These are phyloP conservation scores for Lophium mytilinum DNA, from an alignment of 495 filamentous ascomycete genomes.

Conservation along the genomic window DNA sequence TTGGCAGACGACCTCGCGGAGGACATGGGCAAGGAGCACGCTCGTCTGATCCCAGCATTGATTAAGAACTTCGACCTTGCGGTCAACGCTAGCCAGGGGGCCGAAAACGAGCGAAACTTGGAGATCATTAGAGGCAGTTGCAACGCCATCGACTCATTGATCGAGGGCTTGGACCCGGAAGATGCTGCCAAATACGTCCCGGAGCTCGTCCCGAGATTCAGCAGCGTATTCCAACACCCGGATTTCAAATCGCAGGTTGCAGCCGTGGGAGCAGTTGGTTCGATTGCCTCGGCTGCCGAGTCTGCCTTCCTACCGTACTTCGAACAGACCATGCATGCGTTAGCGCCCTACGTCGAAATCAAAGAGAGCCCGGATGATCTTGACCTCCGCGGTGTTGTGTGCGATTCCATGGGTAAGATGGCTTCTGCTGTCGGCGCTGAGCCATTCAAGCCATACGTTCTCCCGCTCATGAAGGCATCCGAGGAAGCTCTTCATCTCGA, in stretches of 20 bases:
- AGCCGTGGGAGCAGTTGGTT: conserved; percentile 81
- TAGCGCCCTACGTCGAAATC: conserved; percentile 72
- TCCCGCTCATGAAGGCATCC: conserved; percentile 78
- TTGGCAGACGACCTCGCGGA: conserved; percentile 89
- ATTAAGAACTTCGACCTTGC: conserved; percentile 82
- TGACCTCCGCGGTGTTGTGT: conserved; percentile 77
- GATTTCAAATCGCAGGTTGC: conserved; percentile 86
- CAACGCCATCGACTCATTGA: conserved; percentile 82
- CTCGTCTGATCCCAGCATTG: conserved; percentile 69
- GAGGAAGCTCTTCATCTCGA: conserved; percentile 87
- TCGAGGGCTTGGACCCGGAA: conserved; percentile 79
- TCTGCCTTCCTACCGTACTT: conserved; percentile 86
- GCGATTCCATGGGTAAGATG: conserved; percentile 87
- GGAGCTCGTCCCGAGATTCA: conserved; percentile 75
- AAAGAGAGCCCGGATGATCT: conserved; percentile 89
- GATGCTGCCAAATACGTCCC: conserved; percentile 73
- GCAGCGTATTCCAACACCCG: conserved; percentile 66
- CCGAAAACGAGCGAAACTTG: conserved; percentile 58
- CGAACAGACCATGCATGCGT: conserved; percentile 72
- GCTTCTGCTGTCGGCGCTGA: conserved; percentile 78
- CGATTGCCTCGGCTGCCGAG: conserved; percentile 75
- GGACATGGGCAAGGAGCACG: conserved; percentile 75
- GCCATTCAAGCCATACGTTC: conserved; percentile 82
- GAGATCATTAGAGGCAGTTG: conserved; percentile 84
- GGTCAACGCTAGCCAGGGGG: conserved; percentile 42